Base-by-base conservation (phyloP, 2,329 filamentous ascomycete species). In the Aspergillus calidoustus region DNA sequence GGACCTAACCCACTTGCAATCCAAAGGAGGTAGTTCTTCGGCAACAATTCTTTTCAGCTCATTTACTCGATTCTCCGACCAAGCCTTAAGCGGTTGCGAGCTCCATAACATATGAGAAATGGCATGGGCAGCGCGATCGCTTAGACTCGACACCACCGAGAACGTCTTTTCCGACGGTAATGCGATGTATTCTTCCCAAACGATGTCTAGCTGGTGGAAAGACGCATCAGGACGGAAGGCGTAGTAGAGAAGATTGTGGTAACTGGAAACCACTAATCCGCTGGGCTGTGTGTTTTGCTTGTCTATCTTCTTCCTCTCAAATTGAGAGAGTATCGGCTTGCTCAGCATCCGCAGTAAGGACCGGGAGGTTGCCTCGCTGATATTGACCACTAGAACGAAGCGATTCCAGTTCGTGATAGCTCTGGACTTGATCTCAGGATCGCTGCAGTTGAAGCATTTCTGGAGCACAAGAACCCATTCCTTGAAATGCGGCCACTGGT, bases 351-450 rank as follows among this genome's bases (percentile, higher is more conserved):
- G 87, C 30, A 85, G 79, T 69, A 91, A 82, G 1, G 82, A 82
- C 5, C 79, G 79, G 5, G 80, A 75, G 0, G 84, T 87, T 2
- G 81, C 79, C 22, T 87, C 83, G 66, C 89, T 87, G 0, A 89
- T 84, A 57, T 89, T 85, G 17, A 92, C 83, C 7, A 89, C 86
- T 72, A 90, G 96, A 22, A 95, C 86, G 49, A 97, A 87, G 57
- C 91, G 89, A 68, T 91, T 92, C 91, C 94, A 97, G 0, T 93
- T 93, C 59, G 89, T 81, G 70, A 94, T 92, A 23, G 93, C 91
- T 70, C 96, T 89, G 15, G 87, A 82, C 69, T 89, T 92, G 49
- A 89, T 90, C 49, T 84, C 79, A 3, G 84, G 79, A 65, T 97
- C 92, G 56, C 86, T 85, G 67, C 87, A 90, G 72, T 96, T 96